phyloP scores from a whole-genome alignment of 176 grass and related monocot genomes.

The Pharus latifolius region DNA sequence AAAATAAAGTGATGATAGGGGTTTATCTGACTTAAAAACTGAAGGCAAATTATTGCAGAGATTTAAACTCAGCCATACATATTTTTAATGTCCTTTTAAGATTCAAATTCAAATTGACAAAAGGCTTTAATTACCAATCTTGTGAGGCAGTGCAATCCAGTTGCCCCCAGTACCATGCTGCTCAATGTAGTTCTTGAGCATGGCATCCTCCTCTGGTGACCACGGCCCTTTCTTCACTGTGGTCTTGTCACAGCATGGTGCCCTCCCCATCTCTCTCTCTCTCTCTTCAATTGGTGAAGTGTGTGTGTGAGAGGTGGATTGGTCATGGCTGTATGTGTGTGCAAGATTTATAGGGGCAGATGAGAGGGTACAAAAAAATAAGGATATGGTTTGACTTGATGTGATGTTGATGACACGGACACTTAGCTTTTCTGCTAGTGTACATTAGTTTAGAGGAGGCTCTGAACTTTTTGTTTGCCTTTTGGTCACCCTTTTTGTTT shows the following conservation, averaged over 20 bases:
- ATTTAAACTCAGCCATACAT: too few relatives aligned
- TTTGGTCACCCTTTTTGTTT: background rate
- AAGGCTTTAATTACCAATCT: constrained; percentile 67
- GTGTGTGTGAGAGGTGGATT: constrained; percentile 10
- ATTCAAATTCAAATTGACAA: too few relatives aligned
- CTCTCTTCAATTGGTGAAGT: background rate
- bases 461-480: constrained; percentile 20
- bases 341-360: constrained; percentile 40
- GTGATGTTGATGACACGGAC: constrained; percentile 40
- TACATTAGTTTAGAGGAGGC: background rate
- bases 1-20: too few relatives aligned
- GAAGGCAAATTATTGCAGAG: too few relatives aligned
- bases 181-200: constrained; percentile 86
- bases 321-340: constrained; percentile 22
- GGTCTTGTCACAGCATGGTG: constrained; percentile 86
- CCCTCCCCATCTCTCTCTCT: constrained; percentile 50
- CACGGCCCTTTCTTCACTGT: constrained; percentile 87
- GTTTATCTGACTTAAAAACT: too few relatives aligned
- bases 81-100: too few relatives aligned
- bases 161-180: constrained; percentile 76
- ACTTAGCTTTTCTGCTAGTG: constrained; percentile 26
- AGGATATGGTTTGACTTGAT: constrained; percentile 53
- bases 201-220: constrained; percentile 79
- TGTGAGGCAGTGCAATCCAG: constrained; percentile 82
- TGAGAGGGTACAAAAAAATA: constrained; percentile 4